Conservation (phyloP, 108 stramenopile genomes). For the Pseudonitzschia pungens region DNA sequence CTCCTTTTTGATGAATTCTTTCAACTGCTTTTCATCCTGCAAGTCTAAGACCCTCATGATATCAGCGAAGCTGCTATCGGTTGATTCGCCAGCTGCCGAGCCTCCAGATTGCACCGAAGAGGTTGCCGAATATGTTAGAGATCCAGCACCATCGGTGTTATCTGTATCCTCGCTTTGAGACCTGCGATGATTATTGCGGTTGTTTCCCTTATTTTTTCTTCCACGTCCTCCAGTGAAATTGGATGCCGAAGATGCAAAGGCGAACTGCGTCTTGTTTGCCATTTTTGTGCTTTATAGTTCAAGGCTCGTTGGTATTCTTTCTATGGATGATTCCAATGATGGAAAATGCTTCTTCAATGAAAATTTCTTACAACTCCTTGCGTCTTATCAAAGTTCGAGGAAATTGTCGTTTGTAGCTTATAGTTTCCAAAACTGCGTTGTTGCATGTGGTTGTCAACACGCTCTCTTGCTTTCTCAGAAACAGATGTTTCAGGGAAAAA, state of each 20-base stretch:
- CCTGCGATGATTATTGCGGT: constrained; percentile 1
- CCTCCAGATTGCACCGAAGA: constrained; percentile 33
- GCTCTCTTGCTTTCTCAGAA: too few species aligned
- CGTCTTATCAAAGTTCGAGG: not conserved
- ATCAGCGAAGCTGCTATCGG: constrained; percentile 51
- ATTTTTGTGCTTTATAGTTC: not conserved
- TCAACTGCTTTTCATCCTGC: constrained; percentile 42
- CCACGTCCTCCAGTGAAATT: not conserved
- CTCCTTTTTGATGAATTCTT: constrained; percentile 31
- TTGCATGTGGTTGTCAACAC: not conserved
- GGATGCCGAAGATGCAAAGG: constrained; percentile 3
- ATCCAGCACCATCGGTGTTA: constrained; percentile 33
- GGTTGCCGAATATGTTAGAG: constrained; percentile 44
- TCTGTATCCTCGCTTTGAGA: constrained; percentile 18
- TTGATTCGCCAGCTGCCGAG: constrained; percentile 41
- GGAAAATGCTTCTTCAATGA: not conserved
- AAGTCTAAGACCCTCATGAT: constrained; percentile 52
- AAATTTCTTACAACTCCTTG: not conserved
- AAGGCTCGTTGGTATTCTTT: not conserved
- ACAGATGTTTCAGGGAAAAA: too few species aligned
- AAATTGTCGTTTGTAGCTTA: not conserved
- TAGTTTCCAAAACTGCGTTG: not conserved
- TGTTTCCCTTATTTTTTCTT: not conserved
- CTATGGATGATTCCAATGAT: not conserved
- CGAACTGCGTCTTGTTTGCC: not conserved